Percentiles rank a stretch among this genome's conserved stretches.
Conservation (phyloP, 2,329 filamentous ascomycete genomes). For the Neonectria sp. region DNA sequence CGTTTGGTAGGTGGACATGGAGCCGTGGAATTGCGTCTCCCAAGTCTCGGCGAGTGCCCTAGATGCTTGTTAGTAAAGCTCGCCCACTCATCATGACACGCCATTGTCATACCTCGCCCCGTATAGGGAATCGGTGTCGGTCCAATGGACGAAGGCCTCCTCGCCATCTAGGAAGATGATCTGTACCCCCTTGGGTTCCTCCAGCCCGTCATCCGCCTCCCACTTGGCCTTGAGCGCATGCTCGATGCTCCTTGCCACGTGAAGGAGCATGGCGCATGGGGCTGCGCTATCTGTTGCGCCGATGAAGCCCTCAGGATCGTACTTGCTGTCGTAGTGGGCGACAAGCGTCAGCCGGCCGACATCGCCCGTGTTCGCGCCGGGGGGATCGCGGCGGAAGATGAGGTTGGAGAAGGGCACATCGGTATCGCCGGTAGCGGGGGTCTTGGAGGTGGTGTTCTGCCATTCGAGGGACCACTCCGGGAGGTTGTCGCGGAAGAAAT, state of each 20-base stretch:
- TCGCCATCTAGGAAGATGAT: conserved; percentile 94
- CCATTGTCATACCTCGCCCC: conserved; percentile 76
- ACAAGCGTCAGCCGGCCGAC: conserved; percentile 87
- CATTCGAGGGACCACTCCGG: conserved; percentile 85
- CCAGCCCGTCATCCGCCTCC: conserved; percentile 71
- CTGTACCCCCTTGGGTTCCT: conserved; percentile 87
- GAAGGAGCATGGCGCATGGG: conserved; percentile 94
- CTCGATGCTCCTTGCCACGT: conserved; percentile 86
- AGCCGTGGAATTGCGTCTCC: conserved; percentile 79
- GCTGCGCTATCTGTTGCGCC: conserved; percentile 95
- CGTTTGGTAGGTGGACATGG: conserved; percentile 81
- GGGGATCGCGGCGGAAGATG: conserved; percentile 89
- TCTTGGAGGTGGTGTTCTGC: conserved; percentile 92
- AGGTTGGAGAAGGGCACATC: conserved; percentile 90
- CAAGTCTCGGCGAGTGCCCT: conserved; percentile 84
- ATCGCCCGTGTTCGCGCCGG: conserved; percentile 82
- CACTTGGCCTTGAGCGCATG: conserved; percentile 86
- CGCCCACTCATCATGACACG: not conserved
- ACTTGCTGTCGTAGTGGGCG: conserved; percentile 94
- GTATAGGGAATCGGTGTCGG: conserved; percentile 86
- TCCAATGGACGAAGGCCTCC: conserved; percentile 90
- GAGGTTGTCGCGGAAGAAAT: conserved; percentile 83
- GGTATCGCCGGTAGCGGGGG: conserved; percentile 79
- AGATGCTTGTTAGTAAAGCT: conserved; percentile 20
- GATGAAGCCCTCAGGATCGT: conserved; percentile 86